Evolutionary conservation across 768 basidiomycete genomes (phyloP).

Genomic region (Hysterangium stoloniferum): DNA sequence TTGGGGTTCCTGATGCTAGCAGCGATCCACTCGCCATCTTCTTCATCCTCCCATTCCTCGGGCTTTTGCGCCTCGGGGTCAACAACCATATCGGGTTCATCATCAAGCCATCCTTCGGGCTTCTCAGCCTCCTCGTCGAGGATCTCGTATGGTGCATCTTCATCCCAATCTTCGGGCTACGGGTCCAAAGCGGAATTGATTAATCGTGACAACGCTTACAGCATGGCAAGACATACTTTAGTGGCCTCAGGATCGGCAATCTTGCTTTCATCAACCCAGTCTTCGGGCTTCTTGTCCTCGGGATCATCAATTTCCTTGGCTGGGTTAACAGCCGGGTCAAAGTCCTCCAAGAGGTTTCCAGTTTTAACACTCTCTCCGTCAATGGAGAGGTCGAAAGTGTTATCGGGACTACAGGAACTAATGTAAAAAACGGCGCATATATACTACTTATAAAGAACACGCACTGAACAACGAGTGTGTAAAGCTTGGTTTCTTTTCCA

Average conservation of each 20-base stretch:
- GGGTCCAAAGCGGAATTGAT: not conserved
- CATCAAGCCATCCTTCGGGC: constrained; percentile 93
- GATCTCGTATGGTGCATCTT: constrained; percentile 91
- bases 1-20: constrained; percentile 86
- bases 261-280: constrained; percentile 88
- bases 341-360: constrained; percentile 88
- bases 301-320: constrained; percentile 82
- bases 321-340: constrained; percentile 90
- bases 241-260: constrained; percentile 79
- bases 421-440: constrained; percentile 3
- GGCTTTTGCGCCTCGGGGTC: constrained; percentile 95
- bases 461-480: constrained; percentile 88
- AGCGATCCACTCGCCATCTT: constrained; percentile 97
- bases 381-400: constrained; percentile 87
- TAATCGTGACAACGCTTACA: not conserved
- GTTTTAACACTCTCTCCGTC: constrained; percentile 76
- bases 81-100: constrained; percentile 71
- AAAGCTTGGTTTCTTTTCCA: constrained; percentile 86
- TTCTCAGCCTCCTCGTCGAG: constrained; percentile 78
- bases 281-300: constrained; percentile 78
- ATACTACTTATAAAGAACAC: constrained; percentile 23
- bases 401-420: constrained; percentile 59
- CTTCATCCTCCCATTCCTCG: constrained; percentile 99
- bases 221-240: constrained; percentile 45
- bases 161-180: constrained; percentile 95